These are phyloP conservation scores for Cornus controversa DNA, from an alignment of 148 eudicot genomes.

Conservation along the genomic window DNA sequence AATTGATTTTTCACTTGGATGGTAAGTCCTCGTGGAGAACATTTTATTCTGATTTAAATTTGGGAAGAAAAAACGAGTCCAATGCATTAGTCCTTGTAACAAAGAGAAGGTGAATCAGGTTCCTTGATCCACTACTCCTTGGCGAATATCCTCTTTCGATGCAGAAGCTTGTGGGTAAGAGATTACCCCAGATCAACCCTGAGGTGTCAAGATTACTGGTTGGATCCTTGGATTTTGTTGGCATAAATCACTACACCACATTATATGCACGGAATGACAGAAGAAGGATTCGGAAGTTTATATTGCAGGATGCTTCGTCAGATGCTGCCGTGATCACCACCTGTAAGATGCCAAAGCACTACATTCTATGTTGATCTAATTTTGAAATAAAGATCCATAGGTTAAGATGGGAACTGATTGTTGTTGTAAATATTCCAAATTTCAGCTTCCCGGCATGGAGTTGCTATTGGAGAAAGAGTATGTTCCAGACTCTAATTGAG, in stretches of 20 bases:
- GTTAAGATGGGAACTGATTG: slow-evolving; percentile 1
- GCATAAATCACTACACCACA: slow-evolving; percentile 89
- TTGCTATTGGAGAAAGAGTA: slow-evolving; percentile 85
- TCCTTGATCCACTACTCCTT: slow-evolving; percentile 82
- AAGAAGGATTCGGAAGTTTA: slow-evolving; percentile 53
- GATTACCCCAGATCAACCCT: slow-evolving; percentile 67
- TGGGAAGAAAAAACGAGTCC: background rate
- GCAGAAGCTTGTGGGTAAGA: slow-evolving; percentile 61
- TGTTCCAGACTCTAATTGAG: slow-evolving; percentile 8
- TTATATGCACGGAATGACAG: slow-evolving; percentile 85
- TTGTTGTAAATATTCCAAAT: slow-evolving; percentile 12
- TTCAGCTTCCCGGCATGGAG: slow-evolving; percentile 70
- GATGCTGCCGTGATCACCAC: slow-evolving; percentile 73
- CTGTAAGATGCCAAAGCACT: slow-evolving; percentile 44
- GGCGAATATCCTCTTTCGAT: slow-evolving; percentile 86
- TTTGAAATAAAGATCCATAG: background rate
- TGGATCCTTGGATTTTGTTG: slow-evolving; percentile 75
- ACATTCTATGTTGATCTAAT: background rate
- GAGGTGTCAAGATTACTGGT: slow-evolving; percentile 40
- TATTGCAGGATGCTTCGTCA: slow-evolving; percentile 69
- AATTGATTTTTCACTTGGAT: slow-evolving; percentile 77
- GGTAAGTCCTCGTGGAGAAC: slow-evolving; percentile 42
- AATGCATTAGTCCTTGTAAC: slow-evolving; percentile 11
- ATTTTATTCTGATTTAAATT: background rate
- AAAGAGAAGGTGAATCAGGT: slow-evolving; percentile 54